A percentile compares a stretch with the other conserved stretches of the same genome.
phyloP scores from a whole-genome alignment of 2,329 filamentous ascomycete genomes.

The Scedosporium minutisporum region DNA sequence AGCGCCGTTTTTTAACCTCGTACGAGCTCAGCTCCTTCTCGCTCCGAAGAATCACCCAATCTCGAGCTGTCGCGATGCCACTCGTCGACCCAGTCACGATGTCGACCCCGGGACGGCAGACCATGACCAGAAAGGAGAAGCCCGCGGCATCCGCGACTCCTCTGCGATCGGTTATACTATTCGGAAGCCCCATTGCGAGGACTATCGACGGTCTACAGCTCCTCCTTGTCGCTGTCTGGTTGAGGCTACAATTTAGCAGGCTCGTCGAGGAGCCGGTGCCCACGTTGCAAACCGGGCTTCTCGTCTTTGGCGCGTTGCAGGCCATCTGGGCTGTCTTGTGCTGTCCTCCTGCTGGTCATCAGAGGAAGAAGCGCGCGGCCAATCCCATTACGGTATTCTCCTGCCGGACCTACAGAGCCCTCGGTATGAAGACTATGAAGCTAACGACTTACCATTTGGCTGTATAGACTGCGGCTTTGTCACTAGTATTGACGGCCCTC shows the following conservation, averaged over 20 bases:
- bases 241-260: constrained; percentile 51
- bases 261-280: constrained; percentile 62
- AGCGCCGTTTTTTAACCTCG: too few species aligned
- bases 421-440: background rate
- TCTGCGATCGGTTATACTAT: constrained; percentile 27
- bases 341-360: constrained; percentile 49
- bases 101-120: constrained; percentile 23
- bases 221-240: constrained; percentile 54
- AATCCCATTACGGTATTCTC: background rate
- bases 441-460: background rate
- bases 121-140: constrained; percentile 20
- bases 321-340: constrained; percentile 51
- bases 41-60: background rate
- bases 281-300: constrained; percentile 51
- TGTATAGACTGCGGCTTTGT: constrained; percentile 34
- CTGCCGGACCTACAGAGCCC: background rate
- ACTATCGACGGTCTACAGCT: constrained; percentile 42
- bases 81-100: constrained; percentile 27
- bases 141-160: constrained; percentile 12
- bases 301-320: constrained; percentile 56
- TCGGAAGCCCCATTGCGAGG: constrained; percentile 25
- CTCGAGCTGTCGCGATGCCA: constrained; percentile 17
- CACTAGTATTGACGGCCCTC: constrained; percentile 53
- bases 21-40: background rate
- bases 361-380: constrained; percentile 9